A percentile compares a stretch with the other conserved stretches of the same genome.
These are phyloP conservation scores for Metschnikowia santaceciliae DNA, from an alignment of 805 yeast genomes.

Conservation along the genomic window DNA sequence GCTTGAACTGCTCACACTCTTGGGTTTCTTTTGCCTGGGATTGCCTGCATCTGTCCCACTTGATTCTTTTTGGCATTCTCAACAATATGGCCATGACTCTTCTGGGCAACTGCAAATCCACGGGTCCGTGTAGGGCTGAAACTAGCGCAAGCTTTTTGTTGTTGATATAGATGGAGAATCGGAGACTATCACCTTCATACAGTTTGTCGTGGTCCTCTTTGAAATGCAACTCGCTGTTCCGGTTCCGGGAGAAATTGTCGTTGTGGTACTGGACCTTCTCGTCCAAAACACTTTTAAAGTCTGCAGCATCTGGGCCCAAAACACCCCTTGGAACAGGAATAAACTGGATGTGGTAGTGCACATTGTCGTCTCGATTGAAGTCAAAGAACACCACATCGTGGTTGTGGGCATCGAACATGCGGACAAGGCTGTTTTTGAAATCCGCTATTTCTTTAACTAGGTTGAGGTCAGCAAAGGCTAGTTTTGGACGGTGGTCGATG, in stretches of 20 bases:
- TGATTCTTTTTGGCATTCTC: constrained; percentile 55
- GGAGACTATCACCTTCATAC: constrained; percentile 11
- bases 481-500: constrained; percentile 60
- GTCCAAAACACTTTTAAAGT: constrained; percentile 45
- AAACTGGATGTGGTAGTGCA: constrained; percentile 77
- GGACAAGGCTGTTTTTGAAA: constrained; percentile 46
- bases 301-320: constrained; percentile 25
- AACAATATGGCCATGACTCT: constrained; percentile 66
- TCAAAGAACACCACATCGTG: constrained; percentile 64
- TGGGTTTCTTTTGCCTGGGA: constrained; percentile 53
- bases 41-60: constrained; percentile 79
- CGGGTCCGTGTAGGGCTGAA: constrained; percentile 21
- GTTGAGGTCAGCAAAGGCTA: neutral
- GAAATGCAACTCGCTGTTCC: constrained; percentile 44
- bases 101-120: constrained; percentile 84
- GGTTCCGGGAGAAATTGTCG: constrained; percentile 40
- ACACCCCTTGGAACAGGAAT: constrained; percentile 54
- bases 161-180: constrained; percentile 16
- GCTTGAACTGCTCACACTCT: constrained; percentile 63
- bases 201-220: constrained; percentile 23
- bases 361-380: constrained; percentile 56
- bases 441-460: constrained; percentile 31
- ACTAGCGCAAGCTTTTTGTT: neutral
- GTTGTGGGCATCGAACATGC: constrained; percentile 42
- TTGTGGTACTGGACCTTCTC: constrained; percentile 45